phyloP scores from a whole-genome alignment of 805 yeast species.

The Alloascoidea africana region DNA sequence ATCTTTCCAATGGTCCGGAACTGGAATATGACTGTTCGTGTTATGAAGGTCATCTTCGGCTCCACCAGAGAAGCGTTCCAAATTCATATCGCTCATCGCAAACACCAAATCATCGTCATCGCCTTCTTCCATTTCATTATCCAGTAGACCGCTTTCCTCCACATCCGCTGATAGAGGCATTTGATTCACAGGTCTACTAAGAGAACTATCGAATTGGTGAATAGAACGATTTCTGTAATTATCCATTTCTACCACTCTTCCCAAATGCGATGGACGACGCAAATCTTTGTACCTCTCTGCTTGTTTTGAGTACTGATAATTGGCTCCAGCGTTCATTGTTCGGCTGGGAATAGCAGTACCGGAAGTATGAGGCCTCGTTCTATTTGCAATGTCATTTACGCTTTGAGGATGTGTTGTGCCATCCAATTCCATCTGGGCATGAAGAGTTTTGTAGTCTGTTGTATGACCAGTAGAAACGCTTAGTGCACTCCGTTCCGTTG shows the following conservation, averaged over 20 bases:
- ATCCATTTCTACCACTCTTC: conserved; percentile 3
- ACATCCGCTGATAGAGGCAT: conserved; percentile 3
- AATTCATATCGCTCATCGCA: conserved; percentile 22
- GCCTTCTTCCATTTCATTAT: conserved; percentile 3
- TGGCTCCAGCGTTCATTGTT: not conserved
- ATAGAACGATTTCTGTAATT: too few relatives aligned
- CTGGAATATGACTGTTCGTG: too few relatives aligned
- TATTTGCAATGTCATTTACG: conserved; percentile 4
- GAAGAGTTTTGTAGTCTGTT: conserved; percentile 8
- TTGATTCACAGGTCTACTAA: too few relatives aligned
- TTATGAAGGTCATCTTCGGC: too few relatives aligned
- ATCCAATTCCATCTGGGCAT: conserved; percentile 7
- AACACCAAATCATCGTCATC: conserved; percentile 21
- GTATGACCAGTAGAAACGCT: conserved; percentile 8
- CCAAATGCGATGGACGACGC: conserved; percentile 2
- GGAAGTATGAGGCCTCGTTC: too few relatives aligned
- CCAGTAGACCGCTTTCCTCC: conserved; percentile 3
- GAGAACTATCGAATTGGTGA: too few relatives aligned
- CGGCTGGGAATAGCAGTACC: conserved; percentile 6
- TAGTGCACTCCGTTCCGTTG: conserved; percentile 6
- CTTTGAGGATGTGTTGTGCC: conserved; percentile 9
- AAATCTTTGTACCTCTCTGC: not conserved
- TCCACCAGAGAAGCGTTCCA: too few relatives aligned
- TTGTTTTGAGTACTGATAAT: conserved; percentile 1
- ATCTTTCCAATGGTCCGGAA: too few relatives aligned